Conservation (phyloP, 257 asterid genomes). For the Anisodus tanguticus region DNA sequence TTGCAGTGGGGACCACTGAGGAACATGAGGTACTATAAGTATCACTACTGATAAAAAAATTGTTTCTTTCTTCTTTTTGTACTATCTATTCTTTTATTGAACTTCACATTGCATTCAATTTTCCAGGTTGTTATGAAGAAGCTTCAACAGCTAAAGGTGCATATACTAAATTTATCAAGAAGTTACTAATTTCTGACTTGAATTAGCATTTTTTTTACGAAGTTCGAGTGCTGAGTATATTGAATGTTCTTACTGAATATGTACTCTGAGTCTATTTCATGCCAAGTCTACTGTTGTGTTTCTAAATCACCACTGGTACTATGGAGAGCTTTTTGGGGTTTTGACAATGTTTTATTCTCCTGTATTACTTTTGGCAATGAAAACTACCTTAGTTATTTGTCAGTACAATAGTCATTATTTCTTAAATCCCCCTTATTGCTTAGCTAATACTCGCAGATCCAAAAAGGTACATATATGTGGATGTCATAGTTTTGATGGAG, state of each 20-base stretch:
- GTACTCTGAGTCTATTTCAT: background rate
- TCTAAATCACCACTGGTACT: background rate
- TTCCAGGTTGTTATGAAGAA: constrained; percentile 67
- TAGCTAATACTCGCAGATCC: background rate
- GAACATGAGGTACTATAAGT: constrained; percentile 71
- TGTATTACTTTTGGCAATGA: background rate
- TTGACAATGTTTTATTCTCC: background rate
- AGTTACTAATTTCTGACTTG: constrained; percentile 3
- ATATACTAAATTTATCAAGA: constrained; percentile 26
- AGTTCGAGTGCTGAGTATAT: background rate
- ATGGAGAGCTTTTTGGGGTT: background rate
- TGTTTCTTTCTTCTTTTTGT: constrained; percentile 19
- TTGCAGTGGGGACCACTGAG: constrained; percentile 75
- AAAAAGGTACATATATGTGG: background rate
- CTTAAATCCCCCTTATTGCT: background rate
- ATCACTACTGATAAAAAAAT: constrained; percentile 3
- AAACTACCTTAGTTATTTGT: background rate
- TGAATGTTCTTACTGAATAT: background rate
- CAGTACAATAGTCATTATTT: background rate
- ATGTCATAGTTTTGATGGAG: background rate
- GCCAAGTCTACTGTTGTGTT: background rate
- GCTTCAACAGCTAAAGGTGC: constrained; percentile 60
- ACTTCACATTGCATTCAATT: constrained; percentile 22
- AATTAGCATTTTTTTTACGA: background rate
- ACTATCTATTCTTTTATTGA: constrained; percentile 27